phyloP scores from a whole-genome alignment of 495 filamentous ascomycete species.

The Saxispiralis lemnorum region DNA sequence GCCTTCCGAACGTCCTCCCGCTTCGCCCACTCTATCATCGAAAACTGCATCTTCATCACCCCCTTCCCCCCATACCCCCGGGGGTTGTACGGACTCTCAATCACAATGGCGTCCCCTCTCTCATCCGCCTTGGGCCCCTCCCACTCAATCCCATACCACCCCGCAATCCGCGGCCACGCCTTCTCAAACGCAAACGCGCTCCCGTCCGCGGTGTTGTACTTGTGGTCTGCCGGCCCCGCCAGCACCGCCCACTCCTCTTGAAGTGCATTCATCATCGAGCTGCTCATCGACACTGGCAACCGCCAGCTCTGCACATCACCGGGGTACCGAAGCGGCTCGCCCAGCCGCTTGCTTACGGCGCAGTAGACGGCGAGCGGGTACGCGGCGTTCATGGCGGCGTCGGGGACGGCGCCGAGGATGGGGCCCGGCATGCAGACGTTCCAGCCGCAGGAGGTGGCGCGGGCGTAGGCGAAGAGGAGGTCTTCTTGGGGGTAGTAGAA shows the following conservation, averaged over 20 bases:
- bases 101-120: slow-evolving; percentile 7
- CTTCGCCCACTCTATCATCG: slow-evolving; percentile 30
- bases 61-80: slow-evolving; percentile 14
- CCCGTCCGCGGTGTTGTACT: slow-evolving; percentile 29
- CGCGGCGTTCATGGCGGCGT: slow-evolving; percentile 34
- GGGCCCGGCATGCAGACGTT: slow-evolving; percentile 23
- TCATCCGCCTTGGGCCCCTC: slow-evolving; percentile 16
- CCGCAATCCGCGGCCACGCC: slow-evolving; percentile 31
- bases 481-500: slow-evolving; percentile 41
- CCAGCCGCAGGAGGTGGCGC: slow-evolving; percentile 12
- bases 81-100: slow-evolving; percentile 10
- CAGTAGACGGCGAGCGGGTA: slow-evolving; percentile 33
- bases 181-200: slow-evolving; percentile 29
- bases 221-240: slow-evolving; percentile 9
- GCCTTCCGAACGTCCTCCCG: slow-evolving; percentile 28
- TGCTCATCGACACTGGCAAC: slow-evolving; percentile 24
- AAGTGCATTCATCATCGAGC: slow-evolving; percentile 29
- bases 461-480: slow-evolving; percentile 24
- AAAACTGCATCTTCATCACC: slow-evolving; percentile 23
- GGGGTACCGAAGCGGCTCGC: slow-evolving; percentile 26
- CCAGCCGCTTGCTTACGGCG: slow-evolving; percentile 26
- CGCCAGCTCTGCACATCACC: slow-evolving; percentile 29
- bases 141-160: slow-evolving; percentile 27
- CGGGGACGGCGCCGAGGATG: slow-evolving; percentile 33
- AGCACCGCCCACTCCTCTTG: slow-evolving; percentile 36